Evolutionary conservation across 371 early-diverging fungal genomes (phyloP), one percentile per base, ranked within the genome.

Genomic region (Apophysomyces sp.): DNA sequence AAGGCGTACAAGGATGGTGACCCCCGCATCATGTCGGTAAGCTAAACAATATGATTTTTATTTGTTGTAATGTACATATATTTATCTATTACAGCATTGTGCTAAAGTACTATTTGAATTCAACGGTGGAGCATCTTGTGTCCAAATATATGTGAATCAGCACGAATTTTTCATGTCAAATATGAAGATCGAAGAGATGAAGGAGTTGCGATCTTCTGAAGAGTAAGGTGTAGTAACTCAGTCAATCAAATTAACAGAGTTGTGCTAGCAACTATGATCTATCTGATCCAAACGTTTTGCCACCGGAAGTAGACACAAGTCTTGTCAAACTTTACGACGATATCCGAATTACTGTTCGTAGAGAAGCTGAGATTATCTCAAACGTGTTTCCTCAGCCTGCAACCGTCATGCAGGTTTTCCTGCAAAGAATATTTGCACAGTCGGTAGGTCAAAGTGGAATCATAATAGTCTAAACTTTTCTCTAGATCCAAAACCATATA

Each of bases 401-500:
- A 2, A 82, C 88, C 1, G 94, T 97, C 8, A 90, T 97, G 86
- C 93, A 95, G 80, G 90, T 89, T 41, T 91, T 98, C 58, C 77
- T 97, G 26, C 95, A 96, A 65, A 87, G 98, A 39, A 88, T 97
- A 2, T 98, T 97, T 84, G 96, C 93, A 55, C 97, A 98, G 80
- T 90, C 95, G 40, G 94, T 96, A 86, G 65, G 74, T 68, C 12
- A 31, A 12, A 1, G n/a, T n/a, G n/a, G 36, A 26, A 13, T 5
- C 6, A 59, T 52, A 13, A 8, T 29, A 28, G 11, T 30, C 40
- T 12, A 6, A 7, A 55, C 31, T 32, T 44, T 55, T 49, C 15
- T 44, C 24, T 65, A 93, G 92, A 88, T 93, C 12, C 97, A 96
- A 89, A 87, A 83, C 59, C 90, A 91, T 52, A 76, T 97, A 7